Conservation (phyloP, 495 filamentous ascomycete genomes). For the Penicillium daleae region DNA sequence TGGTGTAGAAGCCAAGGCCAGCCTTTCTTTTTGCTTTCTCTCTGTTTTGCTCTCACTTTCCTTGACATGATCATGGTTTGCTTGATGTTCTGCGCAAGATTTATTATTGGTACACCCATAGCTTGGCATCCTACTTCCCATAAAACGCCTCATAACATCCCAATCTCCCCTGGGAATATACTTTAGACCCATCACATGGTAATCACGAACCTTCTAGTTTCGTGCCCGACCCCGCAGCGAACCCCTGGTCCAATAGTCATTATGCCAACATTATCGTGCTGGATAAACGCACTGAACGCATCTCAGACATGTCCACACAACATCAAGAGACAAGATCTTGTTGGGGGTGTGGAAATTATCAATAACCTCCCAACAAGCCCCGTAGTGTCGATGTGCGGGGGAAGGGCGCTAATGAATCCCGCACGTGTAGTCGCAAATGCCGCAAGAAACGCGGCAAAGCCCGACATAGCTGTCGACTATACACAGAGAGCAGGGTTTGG, state of each 20-base stretch:
- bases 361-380: neutral
- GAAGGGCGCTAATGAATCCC: neutral
- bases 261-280: neutral
- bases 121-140: neutral
- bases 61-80: too few species aligned
- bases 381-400: neutral
- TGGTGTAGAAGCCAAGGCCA: too few species aligned
- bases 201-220: neutral
- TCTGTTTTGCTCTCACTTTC: too few species aligned
- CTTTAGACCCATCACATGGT: neutral
- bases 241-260: neutral
- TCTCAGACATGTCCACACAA: neutral
- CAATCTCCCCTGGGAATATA: neutral
- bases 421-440: neutral
- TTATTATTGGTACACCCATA: conserved; percentile 3
- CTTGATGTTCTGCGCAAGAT: neutral
- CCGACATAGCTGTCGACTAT: neutral
- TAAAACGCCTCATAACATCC: neutral
- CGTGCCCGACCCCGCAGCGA: neutral
- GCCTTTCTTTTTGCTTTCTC: too few species aligned
- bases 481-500: neutral
- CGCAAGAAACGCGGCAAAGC: neutral
- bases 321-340: neutral
- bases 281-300: neutral
- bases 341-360: neutral